Percentiles rank a stretch among this genome's conserved stretches.
phyloP scores from a whole-genome alignment of 164 flowering plant species.

The Vitis vinifera region ASM3070453v1 NC_081808.1:2052501-2053000 shows the following conservation, averaged over 20 bases:
- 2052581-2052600: too few relatives aligned
- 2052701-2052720: not conserved
- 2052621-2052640: not conserved
- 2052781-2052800: slow-evolving; percentile 33
- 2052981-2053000: too few relatives aligned
- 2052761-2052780: slow-evolving; percentile 45
- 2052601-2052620: too few relatives aligned
- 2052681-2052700: not conserved
- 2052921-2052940: not conserved
- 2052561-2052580: too few relatives aligned
- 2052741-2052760: slow-evolving; percentile 61
- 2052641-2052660: too few relatives aligned
- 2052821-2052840: slow-evolving; percentile 7
- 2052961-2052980: too few relatives aligned
- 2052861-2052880: not conserved
- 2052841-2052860: slow-evolving; percentile 12
- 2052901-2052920: not conserved
- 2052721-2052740: slow-evolving; percentile 10
- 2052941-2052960: too few relatives aligned
- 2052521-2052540: too few relatives aligned
- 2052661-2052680: too few relatives aligned
- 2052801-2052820: slow-evolving; percentile 11
- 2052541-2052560: too few relatives aligned
- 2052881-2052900: not conserved
- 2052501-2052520: too few relatives aligned